These are phyloP conservation scores for Curvularia verruculosa DNA, from an alignment of 2,329 filamentous ascomycete genomes.

Conservation along the genomic window DNA sequence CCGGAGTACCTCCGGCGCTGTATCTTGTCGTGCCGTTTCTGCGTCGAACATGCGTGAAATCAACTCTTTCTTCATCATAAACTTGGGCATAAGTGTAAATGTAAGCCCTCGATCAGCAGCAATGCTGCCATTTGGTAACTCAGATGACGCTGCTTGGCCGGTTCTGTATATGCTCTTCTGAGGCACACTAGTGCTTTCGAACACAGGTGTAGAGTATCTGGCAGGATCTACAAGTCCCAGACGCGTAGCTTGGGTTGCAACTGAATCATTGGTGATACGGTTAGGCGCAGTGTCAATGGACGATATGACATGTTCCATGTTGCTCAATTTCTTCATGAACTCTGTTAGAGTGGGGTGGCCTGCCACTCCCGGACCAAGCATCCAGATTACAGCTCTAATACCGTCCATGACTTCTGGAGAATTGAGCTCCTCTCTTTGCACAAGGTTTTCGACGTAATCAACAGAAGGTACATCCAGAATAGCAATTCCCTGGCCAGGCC, in stretches of 20 bases:
- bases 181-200: slow-evolving; percentile 61
- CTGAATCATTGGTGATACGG: slow-evolving; percentile 71
- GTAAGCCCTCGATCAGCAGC: slow-evolving; percentile 51
- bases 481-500: slow-evolving; percentile 74
- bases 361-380: slow-evolving; percentile 72
- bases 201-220: slow-evolving; percentile 73
- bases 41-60: slow-evolving; percentile 54
- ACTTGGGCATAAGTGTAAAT: slow-evolving; percentile 56
- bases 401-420: slow-evolving; percentile 68
- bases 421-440: slow-evolving; percentile 75
- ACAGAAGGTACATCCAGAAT: slow-evolving; percentile 77
- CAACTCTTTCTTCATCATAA: slow-evolving; percentile 39
- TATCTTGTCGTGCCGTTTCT: slow-evolving; percentile 51
- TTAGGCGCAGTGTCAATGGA: slow-evolving; percentile 77
- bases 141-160: slow-evolving; percentile 1
- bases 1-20: slow-evolving; percentile 55
- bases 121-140: slow-evolving; percentile 28
- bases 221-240: slow-evolving; percentile 74
- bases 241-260: slow-evolving; percentile 69
- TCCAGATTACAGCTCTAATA: slow-evolving; percentile 77
- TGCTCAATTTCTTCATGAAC: slow-evolving; percentile 69
- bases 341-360: slow-evolving; percentile 66
- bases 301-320: slow-evolving; percentile 77
- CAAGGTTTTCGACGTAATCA: slow-evolving; percentile 72
- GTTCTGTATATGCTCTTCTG: slow-evolving; percentile 37